phyloP scores from a whole-genome alignment of 2,329 filamentous ascomycete species.

The Phialophora chinensis region DNA sequence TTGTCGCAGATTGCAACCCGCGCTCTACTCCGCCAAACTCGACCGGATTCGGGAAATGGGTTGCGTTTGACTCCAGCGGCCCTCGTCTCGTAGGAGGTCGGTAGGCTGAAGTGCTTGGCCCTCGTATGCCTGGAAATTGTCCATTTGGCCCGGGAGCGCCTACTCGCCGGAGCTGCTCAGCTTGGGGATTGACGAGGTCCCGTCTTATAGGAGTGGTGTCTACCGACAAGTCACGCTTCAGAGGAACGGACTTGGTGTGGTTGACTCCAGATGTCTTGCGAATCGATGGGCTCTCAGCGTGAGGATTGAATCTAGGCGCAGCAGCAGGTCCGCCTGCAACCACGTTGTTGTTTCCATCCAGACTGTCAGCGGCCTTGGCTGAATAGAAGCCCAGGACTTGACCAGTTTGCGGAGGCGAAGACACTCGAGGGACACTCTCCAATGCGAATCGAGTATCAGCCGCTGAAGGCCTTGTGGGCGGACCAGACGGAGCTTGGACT shows the following conservation, averaged over 20 bases:
- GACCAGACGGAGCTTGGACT: conserved; percentile 10
- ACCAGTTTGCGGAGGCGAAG: conserved; percentile 29
- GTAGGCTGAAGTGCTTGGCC: conserved; percentile 41
- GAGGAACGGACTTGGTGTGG: conserved; percentile 75
- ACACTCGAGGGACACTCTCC: conserved; percentile 26
- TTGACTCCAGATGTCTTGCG: conserved; percentile 88
- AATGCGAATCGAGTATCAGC: conserved; percentile 15
- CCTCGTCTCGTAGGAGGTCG: conserved; percentile 54
- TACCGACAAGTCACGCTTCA: conserved; percentile 57
- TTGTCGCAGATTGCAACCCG: conserved; percentile 41
- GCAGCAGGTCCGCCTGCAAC: conserved; percentile 53
- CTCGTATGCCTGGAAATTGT: conserved; percentile 18
- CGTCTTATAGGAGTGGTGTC: conserved; percentile 40
- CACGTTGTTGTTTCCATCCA: conserved; percentile 58
- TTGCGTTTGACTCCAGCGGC: conserved; percentile 38
- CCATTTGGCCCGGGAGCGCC: conserved; percentile 25
- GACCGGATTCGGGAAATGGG: conserved; percentile 36
- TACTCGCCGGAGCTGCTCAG: conserved; percentile 28
- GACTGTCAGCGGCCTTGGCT: conserved; percentile 66
- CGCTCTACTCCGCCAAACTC: conserved; percentile 32
- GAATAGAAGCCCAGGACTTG: conserved; percentile 67
- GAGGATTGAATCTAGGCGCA: conserved; percentile 70
- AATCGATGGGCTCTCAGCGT: conserved; percentile 80
- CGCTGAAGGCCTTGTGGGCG: conserved; percentile 5
- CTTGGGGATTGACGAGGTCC: conserved; percentile 31